Conservation (phyloP, 495 filamentous ascomycete genomes). For the Cladorrhinum samala region DNA sequence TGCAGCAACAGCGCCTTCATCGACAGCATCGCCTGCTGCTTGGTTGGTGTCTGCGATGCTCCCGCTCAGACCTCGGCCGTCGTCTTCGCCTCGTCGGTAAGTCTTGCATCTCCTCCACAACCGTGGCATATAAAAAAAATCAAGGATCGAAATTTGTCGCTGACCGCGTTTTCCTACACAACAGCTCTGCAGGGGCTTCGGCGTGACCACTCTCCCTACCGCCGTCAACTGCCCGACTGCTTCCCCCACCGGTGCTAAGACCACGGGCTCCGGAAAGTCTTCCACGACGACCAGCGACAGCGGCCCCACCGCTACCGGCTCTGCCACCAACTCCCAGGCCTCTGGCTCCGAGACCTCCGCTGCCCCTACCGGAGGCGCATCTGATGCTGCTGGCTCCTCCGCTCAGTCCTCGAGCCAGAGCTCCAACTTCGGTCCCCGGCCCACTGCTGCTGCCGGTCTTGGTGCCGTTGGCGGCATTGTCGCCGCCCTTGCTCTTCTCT, state of each 20-base stretch:
- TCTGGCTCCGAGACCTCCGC: constrained; percentile 3
- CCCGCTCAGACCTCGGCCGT: constrained; percentile 47
- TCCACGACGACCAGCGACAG: constrained; percentile 16
- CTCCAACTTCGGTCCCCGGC: constrained; percentile 21
- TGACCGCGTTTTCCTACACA: not conserved
- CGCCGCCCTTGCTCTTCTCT: constrained; percentile 28
- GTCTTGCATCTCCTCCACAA: too few relatives aligned
- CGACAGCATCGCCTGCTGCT: constrained; percentile 58
- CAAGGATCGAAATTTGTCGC: too few relatives aligned
- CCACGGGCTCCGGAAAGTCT: constrained; percentile 16
- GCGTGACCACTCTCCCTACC: constrained; percentile 32
- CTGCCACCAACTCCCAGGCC: constrained; percentile 1
- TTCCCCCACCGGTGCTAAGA: constrained; percentile 10
- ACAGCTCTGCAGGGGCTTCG: constrained; percentile 29
- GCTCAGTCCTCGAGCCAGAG: constrained; percentile 9
- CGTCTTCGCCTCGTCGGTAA: constrained; percentile 24
- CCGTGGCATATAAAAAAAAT: too few relatives aligned
- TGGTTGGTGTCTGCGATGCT: constrained; percentile 46
- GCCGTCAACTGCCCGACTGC: constrained; percentile 27
- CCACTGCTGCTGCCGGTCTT: constrained; percentile 22
- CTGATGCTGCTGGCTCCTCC: not conserved
- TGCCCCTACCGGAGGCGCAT: constrained; percentile 8
- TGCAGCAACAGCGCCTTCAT: constrained; percentile 58
- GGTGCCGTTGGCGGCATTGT: constrained; percentile 30
- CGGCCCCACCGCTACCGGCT: constrained; percentile 18